These are phyloP conservation scores for Colletotrichum navitas DNA, from an alignment of 2,329 filamentous ascomycete species.

Conservation along the genomic window DNA sequence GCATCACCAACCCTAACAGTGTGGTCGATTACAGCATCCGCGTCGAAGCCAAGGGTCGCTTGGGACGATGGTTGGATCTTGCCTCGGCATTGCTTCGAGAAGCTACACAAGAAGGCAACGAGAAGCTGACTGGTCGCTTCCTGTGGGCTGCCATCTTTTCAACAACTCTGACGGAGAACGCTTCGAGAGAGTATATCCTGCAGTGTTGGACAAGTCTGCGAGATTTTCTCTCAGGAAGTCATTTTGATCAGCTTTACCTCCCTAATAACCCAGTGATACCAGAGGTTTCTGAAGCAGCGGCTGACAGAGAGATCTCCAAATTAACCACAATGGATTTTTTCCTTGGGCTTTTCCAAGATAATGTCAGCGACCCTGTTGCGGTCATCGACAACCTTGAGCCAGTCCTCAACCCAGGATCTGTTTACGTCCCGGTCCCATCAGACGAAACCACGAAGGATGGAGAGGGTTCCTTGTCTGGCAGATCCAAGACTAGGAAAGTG, in stretches of 20 bases:
- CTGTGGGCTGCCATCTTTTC: conserved; percentile 69
- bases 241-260: conserved; percentile 66
- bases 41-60: conserved; percentile 62
- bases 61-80: conserved; percentile 65
- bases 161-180: conserved; percentile 65
- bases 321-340: conserved; percentile 98
- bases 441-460: conserved; percentile 38
- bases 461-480: conserved; percentile 35
- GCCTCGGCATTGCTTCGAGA: conserved; percentile 60
- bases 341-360: conserved; percentile 86
- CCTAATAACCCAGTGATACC: conserved; percentile 92
- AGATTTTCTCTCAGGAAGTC: conserved; percentile 60
- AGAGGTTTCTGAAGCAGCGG: conserved; percentile 83
- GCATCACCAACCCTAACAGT: conserved; percentile 69
- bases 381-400: conserved; percentile 95
- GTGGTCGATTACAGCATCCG: conserved; percentile 63
- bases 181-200: conserved; percentile 68
- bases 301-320: conserved; percentile 91
- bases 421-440: conserved; percentile 53
- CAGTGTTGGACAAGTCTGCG: conserved; percentile 70
- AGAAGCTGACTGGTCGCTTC: conserved; percentile 63
- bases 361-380: conserved; percentile 82
- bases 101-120: conserved; percentile 50
- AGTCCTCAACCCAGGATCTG: conserved; percentile 80
- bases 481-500: conserved; percentile 43